phyloP scores from a whole-genome alignment of 805 yeast species.

The Zygotorulaspora sp. region DNA sequence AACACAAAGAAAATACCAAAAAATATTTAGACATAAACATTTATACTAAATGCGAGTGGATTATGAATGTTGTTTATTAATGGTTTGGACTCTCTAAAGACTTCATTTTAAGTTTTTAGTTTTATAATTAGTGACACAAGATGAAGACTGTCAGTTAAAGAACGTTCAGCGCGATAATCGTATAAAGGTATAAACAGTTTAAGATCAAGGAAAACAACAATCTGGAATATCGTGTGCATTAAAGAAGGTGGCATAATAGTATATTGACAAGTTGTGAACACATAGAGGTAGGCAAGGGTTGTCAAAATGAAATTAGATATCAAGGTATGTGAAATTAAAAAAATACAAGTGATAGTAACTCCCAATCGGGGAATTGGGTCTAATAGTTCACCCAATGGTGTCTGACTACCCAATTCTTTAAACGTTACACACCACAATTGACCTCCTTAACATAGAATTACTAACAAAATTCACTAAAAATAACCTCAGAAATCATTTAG shows the following conservation, averaged over 20 bases:
- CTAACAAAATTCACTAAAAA: slow-evolving; percentile 3
- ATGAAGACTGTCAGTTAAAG: background rate
- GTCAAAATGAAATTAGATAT: slow-evolving; percentile 30
- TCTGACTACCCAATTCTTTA: slow-evolving; percentile 28
- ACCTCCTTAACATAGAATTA: slow-evolving; percentile 21
- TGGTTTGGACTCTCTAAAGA: too few relatives aligned
- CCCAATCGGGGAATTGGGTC: background rate
- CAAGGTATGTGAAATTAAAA: slow-evolving; percentile 22
- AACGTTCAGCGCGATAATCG: slow-evolving; percentile 1
- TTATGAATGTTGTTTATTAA: too few relatives aligned
- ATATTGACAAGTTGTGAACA: background rate
- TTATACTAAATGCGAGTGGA: too few relatives aligned
- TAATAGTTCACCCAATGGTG: background rate
- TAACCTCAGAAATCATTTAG: slow-evolving; percentile 67
- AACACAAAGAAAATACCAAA: too few relatives aligned
- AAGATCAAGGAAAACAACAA: slow-evolving; percentile 10
- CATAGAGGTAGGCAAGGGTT: slow-evolving; percentile 7
- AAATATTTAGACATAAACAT: too few relatives aligned
- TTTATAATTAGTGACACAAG: slow-evolving; percentile 7
- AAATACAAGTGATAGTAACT: background rate
- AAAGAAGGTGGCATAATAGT: background rate
- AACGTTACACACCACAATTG: slow-evolving; percentile 20
- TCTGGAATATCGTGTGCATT: slow-evolving; percentile 7
- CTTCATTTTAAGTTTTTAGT: too few relatives aligned
- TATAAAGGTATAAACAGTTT: background rate